Base-by-base conservation (phyloP, 306 rosid species). In the Vachellia pachyceras region DNA sequence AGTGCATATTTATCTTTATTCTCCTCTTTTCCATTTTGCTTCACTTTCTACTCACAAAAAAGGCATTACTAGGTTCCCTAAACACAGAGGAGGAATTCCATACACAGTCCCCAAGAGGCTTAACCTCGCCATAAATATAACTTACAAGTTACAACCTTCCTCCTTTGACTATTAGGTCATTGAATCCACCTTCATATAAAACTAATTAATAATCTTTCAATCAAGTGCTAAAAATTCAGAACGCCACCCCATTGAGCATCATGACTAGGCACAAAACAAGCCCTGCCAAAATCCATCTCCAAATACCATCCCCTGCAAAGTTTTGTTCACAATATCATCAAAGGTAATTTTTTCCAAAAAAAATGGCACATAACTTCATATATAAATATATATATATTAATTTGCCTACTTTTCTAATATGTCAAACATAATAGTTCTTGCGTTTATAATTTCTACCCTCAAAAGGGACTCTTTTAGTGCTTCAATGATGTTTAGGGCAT, bases 201-300 rank as follows among this genome's bases (percentile, higher is more conserved):
- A 12, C 5, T 1, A 5, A 52, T 9, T 74, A 36, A 67, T 49
- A 52, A 29, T 37, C 74, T 69, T 4, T 4, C 67, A 33, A 50
- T 4, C 67, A 33, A 50, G 37, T 40, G 50, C 60, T 81, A 67
- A 65, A 64, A 73, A 65, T 15, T 52, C 47, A 52, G 69, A 29
- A 29, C 33, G 33, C 33, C 33, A 29, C 33, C 33, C 33, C 33
- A 29, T 23, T 23, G 50, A n/a, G 50, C 58, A 33, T 20, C 69
- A 40, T 14, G 7, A 18, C 22, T 41, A 85, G 11, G 76, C 81
- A 42, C 44, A 7, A 82, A 61, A 69, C 63, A 5, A 74, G 18
- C 18, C 58, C 81, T 35, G 52, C 75, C 83, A 74, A 78, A 63
- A 82, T 69, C 66, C 23, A 74, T 36, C 78, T 78, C 88, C 88